These are phyloP conservation scores for Penicillium sp. DNA, from an alignment of 2,329 filamentous ascomycete genomes.

Conservation along the genomic window DNA sequence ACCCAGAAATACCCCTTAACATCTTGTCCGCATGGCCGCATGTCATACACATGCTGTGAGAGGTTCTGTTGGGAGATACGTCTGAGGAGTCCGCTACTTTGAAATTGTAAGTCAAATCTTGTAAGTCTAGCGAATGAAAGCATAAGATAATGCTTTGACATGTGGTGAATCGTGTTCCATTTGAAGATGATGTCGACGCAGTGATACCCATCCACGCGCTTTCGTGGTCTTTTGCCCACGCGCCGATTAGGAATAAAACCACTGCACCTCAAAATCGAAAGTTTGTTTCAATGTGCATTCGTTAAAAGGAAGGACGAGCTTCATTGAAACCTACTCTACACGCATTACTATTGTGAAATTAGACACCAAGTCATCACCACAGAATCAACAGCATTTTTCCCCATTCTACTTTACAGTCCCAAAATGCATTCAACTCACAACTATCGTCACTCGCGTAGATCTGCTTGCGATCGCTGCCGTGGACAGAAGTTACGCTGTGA, in stretches of 20 bases:
- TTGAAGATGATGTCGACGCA: neutral
- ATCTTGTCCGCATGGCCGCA: constrained; percentile 1
- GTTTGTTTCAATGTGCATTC: constrained; percentile 1
- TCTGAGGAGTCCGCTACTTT: neutral
- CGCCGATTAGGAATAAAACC: constrained; percentile 4
- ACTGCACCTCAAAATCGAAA: neutral
- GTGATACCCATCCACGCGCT: constrained; percentile 11
- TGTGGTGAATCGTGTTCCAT: neutral
- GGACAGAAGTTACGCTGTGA: constrained; percentile 27
- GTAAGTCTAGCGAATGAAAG: neutral
- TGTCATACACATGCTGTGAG: constrained; percentile 6
- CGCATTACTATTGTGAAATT: neutral
- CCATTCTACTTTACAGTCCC: too few relatives aligned
- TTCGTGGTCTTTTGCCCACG: neutral
- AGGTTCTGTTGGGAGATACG: neutral
- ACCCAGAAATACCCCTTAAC: neutral
- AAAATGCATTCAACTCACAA: constrained; percentile 20
- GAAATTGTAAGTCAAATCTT: neutral
- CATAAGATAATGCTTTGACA: neutral
- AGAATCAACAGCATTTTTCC: neutral
- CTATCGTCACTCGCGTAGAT: constrained; percentile 25
- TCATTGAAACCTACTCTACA: neutral
- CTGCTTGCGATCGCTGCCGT: constrained; percentile 26
- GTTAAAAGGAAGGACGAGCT: neutral
- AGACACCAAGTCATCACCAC: neutral